Base-by-base conservation (phyloP, 2,329 filamentous ascomycete genomes). In the Camillea tinctor region DNA sequence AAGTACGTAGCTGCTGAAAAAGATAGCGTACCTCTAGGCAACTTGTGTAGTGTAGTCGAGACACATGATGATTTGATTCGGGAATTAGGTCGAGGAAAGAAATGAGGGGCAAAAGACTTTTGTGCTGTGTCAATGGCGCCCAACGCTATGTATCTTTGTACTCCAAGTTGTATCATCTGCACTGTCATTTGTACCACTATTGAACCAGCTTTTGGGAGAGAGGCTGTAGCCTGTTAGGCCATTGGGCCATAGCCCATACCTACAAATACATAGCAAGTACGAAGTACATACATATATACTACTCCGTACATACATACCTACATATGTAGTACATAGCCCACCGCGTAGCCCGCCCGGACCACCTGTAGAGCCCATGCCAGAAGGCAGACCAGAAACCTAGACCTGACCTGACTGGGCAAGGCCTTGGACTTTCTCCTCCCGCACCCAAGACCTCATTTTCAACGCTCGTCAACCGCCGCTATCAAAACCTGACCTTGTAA, bases 391-490 rank as follows among this genome's bases (percentile, higher is more conserved):
- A 44, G 36, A 44, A 30, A n/a, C 36, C 36, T 15, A 44, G 49
- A 6, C 19, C 49, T 3, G 49, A 50, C 49, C 49, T 44, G 36
- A 44, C 36, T n/a, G 13, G 36, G 36, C 36, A 44, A n/a, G n/a
- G 36, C 36, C 13, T 44, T 44, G 21, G 49, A 50, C 49, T 64
- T 66, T 67, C 65, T 67, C 65, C 65, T 65, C 65, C 63, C 65
- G 61, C 65, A 65, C 63, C 63, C 61, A 61, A 61, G 60, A 64
- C 68, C 61, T 71, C 68, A 70, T 69, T 71, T 71, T 71, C 66
- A 70, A 69, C 62, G 66, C 63, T 62, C 64, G 58, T 64, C 58
- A 64, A 65, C 50, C 24, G 24, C 40, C 36, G 30, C 21, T 55
- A 44, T 56, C 55, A 23, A 50, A 64, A 64, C 61, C 62, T 66